Percentiles rank a stretch among this genome's conserved stretches.
Conservation (phyloP, 2,329 filamentous ascomycete species). For the Dactylonectria macrodidyma region DNA sequence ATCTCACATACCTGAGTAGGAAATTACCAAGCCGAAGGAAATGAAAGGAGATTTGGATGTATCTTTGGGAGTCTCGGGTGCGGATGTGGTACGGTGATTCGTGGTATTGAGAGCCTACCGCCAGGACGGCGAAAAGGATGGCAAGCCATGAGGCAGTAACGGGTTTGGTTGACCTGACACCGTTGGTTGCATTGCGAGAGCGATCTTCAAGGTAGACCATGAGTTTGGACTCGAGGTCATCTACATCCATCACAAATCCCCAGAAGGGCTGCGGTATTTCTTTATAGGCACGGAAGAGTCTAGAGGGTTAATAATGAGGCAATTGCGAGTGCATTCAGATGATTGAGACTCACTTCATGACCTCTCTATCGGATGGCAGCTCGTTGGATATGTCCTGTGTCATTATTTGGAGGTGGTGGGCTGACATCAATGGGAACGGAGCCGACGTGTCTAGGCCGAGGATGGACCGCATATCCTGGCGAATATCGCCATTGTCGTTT, state of each 20-base stretch:
- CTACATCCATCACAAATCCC: slow-evolving; percentile 77
- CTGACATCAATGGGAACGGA: slow-evolving; percentile 77
- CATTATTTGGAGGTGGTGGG: slow-evolving; percentile 71
- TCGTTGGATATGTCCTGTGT: slow-evolving; percentile 74
- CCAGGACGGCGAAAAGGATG: slow-evolving; percentile 75
- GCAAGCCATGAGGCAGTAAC: slow-evolving; percentile 77
- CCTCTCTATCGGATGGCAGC: slow-evolving; percentile 75
- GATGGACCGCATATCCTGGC: slow-evolving; percentile 76
- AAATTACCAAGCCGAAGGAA: slow-evolving; percentile 76
- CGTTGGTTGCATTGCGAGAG: slow-evolving; percentile 67
- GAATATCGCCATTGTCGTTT: slow-evolving; percentile 69
- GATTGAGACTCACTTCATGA: slow-evolving; percentile 71
- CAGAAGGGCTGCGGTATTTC: slow-evolving; percentile 78
- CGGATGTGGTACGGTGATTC: slow-evolving; percentile 75
- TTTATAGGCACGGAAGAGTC: slow-evolving; percentile 76
- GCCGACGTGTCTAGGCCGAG: slow-evolving; percentile 76
- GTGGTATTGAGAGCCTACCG: slow-evolving; percentile 77
- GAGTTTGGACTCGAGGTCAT: slow-evolving; percentile 74
- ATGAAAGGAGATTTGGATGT: slow-evolving; percentile 76
- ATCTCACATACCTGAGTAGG: slow-evolving; percentile 64
- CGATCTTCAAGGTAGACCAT: slow-evolving; percentile 77
- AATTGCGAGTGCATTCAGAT: background rate
- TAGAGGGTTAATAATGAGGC: slow-evolving; percentile 48
- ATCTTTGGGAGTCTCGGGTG: slow-evolving; percentile 72
- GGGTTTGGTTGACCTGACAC: slow-evolving; percentile 62